These are phyloP conservation scores for Boletellus deceptivus DNA, from an alignment of 1,284 basidiomycete species.

Conservation along the genomic window DNA sequence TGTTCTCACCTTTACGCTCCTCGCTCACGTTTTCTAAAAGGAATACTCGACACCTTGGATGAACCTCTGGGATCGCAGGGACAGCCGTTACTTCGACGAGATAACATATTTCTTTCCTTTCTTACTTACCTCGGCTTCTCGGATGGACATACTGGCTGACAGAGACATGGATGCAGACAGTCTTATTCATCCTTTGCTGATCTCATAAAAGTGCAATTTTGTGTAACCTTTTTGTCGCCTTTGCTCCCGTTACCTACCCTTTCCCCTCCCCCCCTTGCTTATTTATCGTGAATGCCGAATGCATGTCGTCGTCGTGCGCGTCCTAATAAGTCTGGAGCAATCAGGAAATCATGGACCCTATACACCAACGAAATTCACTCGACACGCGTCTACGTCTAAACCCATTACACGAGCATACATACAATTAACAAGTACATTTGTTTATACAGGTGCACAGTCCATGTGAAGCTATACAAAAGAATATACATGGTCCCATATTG, in stretches of 20 bases:
- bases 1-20: constrained; percentile 24
- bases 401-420: constrained; percentile 24
- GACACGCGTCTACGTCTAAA: constrained; percentile 3
- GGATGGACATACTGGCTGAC: neutral
- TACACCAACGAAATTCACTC: too few relatives aligned
- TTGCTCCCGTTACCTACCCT: neutral
- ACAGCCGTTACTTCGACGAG: neutral
- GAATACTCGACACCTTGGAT: neutral
- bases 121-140: neutral
- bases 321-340: too few relatives aligned
- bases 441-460: constrained; percentile 27
- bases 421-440: constrained; percentile 20
- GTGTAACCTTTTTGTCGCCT: neutral
- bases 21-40: constrained; percentile 28
- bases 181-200: neutral
- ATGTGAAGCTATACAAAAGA: constrained; percentile 29
- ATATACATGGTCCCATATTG: constrained; percentile 34
- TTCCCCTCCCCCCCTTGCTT: neutral
- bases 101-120: neutral
- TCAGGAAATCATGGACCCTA: too few relatives aligned
- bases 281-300: neutral
- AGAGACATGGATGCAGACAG: too few relatives aligned
- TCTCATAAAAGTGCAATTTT: neutral
- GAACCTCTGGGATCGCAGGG: neutral
- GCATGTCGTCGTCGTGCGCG: too few relatives aligned